Conservation (phyloP, 2,329 filamentous ascomycete species). For the Colletotrichum sp. region DNA sequence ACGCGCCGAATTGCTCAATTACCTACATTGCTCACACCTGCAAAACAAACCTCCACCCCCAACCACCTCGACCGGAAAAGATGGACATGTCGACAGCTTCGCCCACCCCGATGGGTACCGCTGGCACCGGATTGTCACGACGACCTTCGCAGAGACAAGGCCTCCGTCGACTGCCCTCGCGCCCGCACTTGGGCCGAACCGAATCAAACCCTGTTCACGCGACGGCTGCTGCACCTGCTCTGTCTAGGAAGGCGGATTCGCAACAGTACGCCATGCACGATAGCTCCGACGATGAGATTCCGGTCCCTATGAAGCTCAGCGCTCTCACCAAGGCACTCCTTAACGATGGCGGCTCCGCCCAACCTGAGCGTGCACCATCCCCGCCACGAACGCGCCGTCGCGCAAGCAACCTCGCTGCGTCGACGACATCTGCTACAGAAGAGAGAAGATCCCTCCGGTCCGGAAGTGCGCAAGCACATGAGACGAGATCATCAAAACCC, state of each 20-base stretch:
- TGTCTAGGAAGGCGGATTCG: slow-evolving; percentile 38
- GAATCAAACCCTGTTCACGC: slow-evolving; percentile 47
- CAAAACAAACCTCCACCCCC: slow-evolving; percentile 2
- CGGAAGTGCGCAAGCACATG: slow-evolving; percentile 48
- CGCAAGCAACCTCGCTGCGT: slow-evolving; percentile 50
- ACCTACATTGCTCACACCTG: not conserved
- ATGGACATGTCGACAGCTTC: slow-evolving; percentile 57
- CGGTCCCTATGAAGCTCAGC: slow-evolving; percentile 91
- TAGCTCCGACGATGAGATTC: slow-evolving; percentile 94
- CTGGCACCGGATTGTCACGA: slow-evolving; percentile 49
- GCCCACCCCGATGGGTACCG: slow-evolving; percentile 58
- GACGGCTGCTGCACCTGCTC: slow-evolving; percentile 23
- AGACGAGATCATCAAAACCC: slow-evolving; percentile 36
- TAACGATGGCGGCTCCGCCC: slow-evolving; percentile 63
- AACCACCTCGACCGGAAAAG: not conserved
- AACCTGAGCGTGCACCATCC: slow-evolving; percentile 44
- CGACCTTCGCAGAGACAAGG: slow-evolving; percentile 63
- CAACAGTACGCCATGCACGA: slow-evolving; percentile 69
- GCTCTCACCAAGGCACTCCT: slow-evolving; percentile 89
- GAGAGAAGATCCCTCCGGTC: slow-evolving; percentile 53
- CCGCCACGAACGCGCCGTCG: slow-evolving; percentile 55
- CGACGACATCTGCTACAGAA: slow-evolving; percentile 46
- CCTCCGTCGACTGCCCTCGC: slow-evolving; percentile 53
- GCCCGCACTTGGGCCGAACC: slow-evolving; percentile 48
- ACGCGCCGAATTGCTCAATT: slow-evolving; percentile 3